Evolutionary conservation across 805 yeast species (phyloP), one percentile per base, ranked within the genome.

Genomic region (Saturnispora dispora): DNA sequence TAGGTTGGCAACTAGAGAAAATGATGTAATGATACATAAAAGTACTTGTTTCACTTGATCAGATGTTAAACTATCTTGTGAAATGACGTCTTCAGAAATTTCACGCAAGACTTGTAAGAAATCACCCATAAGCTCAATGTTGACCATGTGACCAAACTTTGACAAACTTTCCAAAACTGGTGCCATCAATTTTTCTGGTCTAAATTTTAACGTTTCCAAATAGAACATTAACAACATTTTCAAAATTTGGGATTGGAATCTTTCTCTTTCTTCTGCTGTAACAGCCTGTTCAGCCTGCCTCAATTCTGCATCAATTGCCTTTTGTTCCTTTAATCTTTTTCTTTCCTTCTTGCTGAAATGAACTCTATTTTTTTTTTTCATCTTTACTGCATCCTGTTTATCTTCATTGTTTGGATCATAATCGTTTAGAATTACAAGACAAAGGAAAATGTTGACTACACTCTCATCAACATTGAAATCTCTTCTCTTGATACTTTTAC

Each of bases 151-250:
- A 2, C 98, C 96, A 63, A 83, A 89, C 62, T 81, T 80, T 1
- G 97, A 86, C 52, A 93, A 70, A 3, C 98, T 98, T 69, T 93
- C 98, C 50, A 93, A 72, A 0, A 91, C 95, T 0, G 91, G 76
- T 7, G 95, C 96, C 73, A 88, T 81, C 49, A 93, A 71, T 18
- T 78, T 76, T 37, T 80, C 77, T 18, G 82, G 77, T 44, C 79
- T 75, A 17, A 75, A 76, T 63, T 78, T 84, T 55, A 93, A 72
- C 30, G 91, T 78, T 57, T 86, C 89, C 57, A 93, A 70, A 63
- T 93, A 93, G 20, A 88, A 67, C 1, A 83, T 75, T 54, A 93
- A 72, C 28, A 89, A 73, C 61, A 77, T 67, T 63, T 87, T 88
- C 54, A 93, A 72, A 5, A 89, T 83, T 58, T 88, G 89, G 0